phyloP scores from a whole-genome alignment of 202 grass and related monocot species.

The Miscanthus sacchariflorus region DNA sequence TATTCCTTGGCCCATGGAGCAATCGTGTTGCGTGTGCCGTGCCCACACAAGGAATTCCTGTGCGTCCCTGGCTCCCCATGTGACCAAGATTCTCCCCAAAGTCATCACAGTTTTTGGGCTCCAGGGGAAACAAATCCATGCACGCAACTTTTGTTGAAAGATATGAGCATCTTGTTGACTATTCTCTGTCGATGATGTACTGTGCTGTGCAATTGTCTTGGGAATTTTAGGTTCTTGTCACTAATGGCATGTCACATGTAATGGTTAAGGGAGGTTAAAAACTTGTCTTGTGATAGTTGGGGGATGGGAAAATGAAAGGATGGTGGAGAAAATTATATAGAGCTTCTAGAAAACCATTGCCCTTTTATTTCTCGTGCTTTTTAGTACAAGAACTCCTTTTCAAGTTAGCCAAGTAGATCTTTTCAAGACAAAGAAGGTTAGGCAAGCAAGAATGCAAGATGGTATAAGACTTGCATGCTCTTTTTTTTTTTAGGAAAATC shows the following conservation, averaged over 20 bases:
- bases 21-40: constrained; percentile 14
- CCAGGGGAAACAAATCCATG: neutral
- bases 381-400: constrained; percentile 6
- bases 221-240: neutral
- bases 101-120: neutral
- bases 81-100: constrained; percentile 54
- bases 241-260: neutral
- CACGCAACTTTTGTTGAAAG: constrained; percentile 25
- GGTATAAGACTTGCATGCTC: neutral
- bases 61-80: constrained; percentile 30
- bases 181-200: constrained; percentile 3
- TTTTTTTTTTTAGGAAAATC: neutral
- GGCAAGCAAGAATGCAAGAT: neutral
- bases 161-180: constrained; percentile 40
- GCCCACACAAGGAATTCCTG: constrained; percentile 41
- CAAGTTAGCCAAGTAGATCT: neutral
- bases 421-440: neutral
- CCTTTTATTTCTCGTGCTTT: neutral
- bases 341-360: neutral
- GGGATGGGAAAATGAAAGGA: neutral
- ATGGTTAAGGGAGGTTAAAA: neutral
- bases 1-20: constrained; percentile 36
- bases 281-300: neutral
- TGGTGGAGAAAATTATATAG: neutral
- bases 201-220: neutral